Evolutionary conservation across 2,329 filamentous ascomycete species (phyloP).

Genomic region (Colletotrichum costaricense): DNA sequence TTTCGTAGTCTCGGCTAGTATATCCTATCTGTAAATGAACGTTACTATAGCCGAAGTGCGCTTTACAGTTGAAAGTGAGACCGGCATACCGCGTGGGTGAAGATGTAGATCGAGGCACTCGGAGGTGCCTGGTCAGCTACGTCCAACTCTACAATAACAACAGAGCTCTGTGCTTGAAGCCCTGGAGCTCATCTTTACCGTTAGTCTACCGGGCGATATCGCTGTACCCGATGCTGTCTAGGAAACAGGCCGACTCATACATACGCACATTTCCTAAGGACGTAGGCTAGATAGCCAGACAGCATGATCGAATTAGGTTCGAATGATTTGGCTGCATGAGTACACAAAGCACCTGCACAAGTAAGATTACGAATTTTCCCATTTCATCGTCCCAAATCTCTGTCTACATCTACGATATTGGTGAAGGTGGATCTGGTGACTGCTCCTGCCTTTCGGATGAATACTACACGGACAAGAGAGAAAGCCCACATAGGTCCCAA

Average conservation of each 20-base stretch:
- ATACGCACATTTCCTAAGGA: background rate
- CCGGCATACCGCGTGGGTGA: background rate
- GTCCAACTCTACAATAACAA: background rate
- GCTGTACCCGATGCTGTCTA: background rate
- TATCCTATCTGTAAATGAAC: slow-evolving; percentile 36
- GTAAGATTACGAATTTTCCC: background rate
- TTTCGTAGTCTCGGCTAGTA: slow-evolving; percentile 33
- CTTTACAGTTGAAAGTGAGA: background rate
- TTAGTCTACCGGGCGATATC: background rate
- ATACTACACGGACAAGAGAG: too few species aligned
- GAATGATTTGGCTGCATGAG: background rate
- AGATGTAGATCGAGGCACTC: background rate
- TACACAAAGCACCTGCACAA: background rate
- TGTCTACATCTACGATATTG: background rate
- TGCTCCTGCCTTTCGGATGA: too few species aligned
- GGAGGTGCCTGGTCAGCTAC: background rate
- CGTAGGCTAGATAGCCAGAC: background rate
- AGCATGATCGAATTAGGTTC: background rate
- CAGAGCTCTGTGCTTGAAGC: background rate
- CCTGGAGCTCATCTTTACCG: background rate
- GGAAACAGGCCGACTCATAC: background rate
- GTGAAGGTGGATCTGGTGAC: background rate
- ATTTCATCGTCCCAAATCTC: background rate
- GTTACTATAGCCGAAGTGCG: background rate
- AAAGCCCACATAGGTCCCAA: too few species aligned